Evolutionary conservation across 352 stramenopile genomes (phyloP).

Genomic region (Globisporangium takayamanum): DNA sequence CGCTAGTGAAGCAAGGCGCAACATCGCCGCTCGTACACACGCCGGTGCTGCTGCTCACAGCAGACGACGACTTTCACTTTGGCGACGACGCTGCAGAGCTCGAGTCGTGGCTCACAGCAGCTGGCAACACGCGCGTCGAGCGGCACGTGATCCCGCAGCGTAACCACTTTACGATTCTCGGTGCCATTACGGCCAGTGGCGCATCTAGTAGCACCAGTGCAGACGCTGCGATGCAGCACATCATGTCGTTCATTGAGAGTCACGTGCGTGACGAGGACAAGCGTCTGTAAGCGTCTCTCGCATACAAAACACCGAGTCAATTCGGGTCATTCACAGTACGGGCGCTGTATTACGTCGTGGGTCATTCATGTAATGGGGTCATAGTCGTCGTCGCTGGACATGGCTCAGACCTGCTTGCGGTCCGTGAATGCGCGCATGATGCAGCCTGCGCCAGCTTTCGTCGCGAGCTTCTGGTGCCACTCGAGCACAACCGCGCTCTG

Average conservation of each 20-base stretch:
- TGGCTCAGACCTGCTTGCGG: conserved; percentile 76
- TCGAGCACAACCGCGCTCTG: conserved; percentile 82
- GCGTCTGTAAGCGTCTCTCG: not conserved
- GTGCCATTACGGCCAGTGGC: conserved; percentile 37
- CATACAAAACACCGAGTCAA: not conserved
- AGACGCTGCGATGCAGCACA: conserved; percentile 37
- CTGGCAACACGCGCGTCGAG: conserved; percentile 41
- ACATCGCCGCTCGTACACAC: conserved; percentile 41
- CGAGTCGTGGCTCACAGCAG: conserved; percentile 42
- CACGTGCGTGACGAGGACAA: not conserved
- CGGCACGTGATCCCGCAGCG: conserved; percentile 34
- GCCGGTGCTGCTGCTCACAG: conserved; percentile 56
- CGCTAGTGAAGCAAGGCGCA: conserved; percentile 28
- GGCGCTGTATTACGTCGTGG: not conserved
- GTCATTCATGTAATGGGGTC: not conserved
- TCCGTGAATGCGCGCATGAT: conserved; percentile 87
- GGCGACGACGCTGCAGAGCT: conserved; percentile 61
- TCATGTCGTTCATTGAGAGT: conserved; percentile 37
- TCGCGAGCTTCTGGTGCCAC: conserved; percentile 83
- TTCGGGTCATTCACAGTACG: not conserved
- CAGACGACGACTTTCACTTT: conserved; percentile 81
- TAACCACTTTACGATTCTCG: conserved; percentile 77
- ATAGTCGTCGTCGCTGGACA: not conserved
- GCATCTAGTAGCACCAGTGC: not conserved
- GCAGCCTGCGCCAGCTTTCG: conserved; percentile 82